Percentiles rank a stretch among this genome's conserved stretches.
Evolutionary conservation across 805 yeast species (phyloP).

Genomic region (Ogataea philodendri): DNA sequence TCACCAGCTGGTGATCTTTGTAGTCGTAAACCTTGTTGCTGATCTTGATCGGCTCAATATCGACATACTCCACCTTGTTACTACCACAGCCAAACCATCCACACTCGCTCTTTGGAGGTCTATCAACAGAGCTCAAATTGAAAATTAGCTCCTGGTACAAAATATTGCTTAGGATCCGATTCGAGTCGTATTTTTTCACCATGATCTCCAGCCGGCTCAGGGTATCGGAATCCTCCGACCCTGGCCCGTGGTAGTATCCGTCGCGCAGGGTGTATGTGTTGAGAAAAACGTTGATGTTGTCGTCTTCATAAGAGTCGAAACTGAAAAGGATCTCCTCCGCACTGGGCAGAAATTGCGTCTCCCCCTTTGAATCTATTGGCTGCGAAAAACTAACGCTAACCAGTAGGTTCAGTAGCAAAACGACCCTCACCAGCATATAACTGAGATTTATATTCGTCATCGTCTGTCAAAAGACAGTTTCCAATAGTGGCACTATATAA

Average conservation of each 20-base stretch:
- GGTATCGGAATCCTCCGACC: not conserved
- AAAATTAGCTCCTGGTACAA: constrained; percentile 20
- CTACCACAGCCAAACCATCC: constrained; percentile 3
- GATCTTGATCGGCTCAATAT: constrained; percentile 10
- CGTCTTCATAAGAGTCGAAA: constrained; percentile 17
- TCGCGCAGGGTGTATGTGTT: constrained; percentile 11
- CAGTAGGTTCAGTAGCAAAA: no score
- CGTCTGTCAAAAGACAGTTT: no score
- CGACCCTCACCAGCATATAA: no score
- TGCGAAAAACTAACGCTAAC: no score
- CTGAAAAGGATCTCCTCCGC: constrained; percentile 9
- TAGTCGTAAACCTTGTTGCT: constrained; percentile 21
- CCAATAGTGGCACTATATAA: no score
- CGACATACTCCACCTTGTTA: constrained; percentile 2
- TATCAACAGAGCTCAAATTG: constrained; percentile 6
- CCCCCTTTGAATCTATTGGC: no score
- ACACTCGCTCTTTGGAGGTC: not conserved
- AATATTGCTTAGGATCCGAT: constrained; percentile 14
- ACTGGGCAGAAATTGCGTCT: not conserved
- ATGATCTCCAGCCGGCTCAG: constrained; percentile 18
- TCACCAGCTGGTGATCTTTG: constrained; percentile 15
- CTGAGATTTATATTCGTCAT: no score
- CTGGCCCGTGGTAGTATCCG: not conserved
- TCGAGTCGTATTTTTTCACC: constrained; percentile 17
- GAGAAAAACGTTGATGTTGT: constrained; percentile 15